Percentiles rank a stretch among this genome's conserved stretches.
These are phyloP conservation scores for Dichotomocladium elegans DNA, from an alignment of 371 early-diverging fungal species.

Conservation along the genomic window DNA sequence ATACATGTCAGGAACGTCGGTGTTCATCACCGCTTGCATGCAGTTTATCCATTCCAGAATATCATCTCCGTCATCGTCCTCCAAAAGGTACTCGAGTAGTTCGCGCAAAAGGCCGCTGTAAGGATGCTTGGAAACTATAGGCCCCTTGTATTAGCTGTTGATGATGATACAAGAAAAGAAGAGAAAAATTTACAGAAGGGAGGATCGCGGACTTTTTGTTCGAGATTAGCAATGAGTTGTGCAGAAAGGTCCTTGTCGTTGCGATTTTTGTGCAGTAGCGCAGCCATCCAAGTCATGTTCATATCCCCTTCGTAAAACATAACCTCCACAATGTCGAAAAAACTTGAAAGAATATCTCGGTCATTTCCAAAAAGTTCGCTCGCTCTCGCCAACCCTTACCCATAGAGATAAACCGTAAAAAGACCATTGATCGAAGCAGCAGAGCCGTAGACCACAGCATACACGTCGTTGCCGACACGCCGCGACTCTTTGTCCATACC, in stretches of 20 bases:
- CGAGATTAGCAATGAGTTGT: background rate
- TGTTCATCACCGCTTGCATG: background rate
- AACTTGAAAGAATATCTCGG: background rate
- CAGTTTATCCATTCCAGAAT: background rate
- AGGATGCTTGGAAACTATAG: background rate
- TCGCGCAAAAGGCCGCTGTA: background rate
- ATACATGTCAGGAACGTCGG: too few species aligned
- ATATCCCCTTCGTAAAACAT: background rate
- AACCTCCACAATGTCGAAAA: background rate
- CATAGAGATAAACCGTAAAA: background rate
- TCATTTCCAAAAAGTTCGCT: too few species aligned
- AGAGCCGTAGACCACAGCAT: background rate
- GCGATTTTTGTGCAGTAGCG: background rate
- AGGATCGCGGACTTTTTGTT: background rate
- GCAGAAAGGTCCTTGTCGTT: background rate
- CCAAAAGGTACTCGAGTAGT: background rate
- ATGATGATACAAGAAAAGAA: background rate
- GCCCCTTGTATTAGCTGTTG: background rate
- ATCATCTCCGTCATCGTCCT: background rate
- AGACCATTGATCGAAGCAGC: background rate
- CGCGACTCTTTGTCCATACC: constrained; percentile 5
- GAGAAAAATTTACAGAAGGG: background rate
- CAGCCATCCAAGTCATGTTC: background rate
- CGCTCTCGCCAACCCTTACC: constrained; percentile 1
- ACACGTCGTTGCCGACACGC: background rate